Evolutionary conservation across 768 basidiomycete genomes (phyloP).

Genomic region (Vararia minispora): DNA sequence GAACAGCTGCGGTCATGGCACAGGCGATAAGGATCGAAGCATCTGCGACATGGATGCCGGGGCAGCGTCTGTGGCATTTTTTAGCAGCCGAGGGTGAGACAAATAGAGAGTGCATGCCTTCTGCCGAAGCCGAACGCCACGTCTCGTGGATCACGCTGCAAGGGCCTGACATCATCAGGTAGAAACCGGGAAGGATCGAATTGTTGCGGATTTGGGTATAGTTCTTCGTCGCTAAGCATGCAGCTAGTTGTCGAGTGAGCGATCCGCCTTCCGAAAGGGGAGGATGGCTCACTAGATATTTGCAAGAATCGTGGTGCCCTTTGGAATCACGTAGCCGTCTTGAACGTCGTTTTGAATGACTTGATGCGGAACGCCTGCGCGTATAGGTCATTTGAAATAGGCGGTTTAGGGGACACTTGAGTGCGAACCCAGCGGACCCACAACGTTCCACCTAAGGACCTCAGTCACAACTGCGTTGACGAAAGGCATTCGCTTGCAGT

Average conservation of each 20-base stretch:
- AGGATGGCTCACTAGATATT: constrained; percentile 1
- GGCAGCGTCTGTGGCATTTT: no score
- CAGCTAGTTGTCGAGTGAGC: constrained; percentile 5
- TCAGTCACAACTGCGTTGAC: constrained; percentile 14
- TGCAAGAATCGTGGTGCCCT: constrained; percentile 5
- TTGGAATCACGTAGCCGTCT: constrained; percentile 14
- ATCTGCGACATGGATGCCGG: no score
- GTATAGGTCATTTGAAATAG: no score
- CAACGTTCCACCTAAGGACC: constrained; percentile 11
- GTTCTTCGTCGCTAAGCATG: constrained; percentile 11
- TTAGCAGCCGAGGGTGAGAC: no score
- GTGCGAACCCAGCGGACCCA: constrained; percentile 4
- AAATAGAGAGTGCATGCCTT: constrained; percentile 1
- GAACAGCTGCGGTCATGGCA: constrained; percentile 22
- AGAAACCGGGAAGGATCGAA: constrained; percentile 14
- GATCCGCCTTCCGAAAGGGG: no score
- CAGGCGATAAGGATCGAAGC: no score
- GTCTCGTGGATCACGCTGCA: constrained; percentile 6
- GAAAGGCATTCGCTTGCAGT: constrained; percentile 12
- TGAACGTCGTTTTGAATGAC: constrained; percentile 14
- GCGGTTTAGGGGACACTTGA: no score
- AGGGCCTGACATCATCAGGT: neutral
- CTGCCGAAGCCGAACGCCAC: constrained; percentile 13
- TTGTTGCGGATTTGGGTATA: constrained; percentile 13
- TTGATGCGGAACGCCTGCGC: constrained; percentile 10